Evolutionary conservation across 192 early-diverging fungal species (phyloP), one percentile per base, ranked within the genome.

Genomic region (Backusella liffmaniae): DNA sequence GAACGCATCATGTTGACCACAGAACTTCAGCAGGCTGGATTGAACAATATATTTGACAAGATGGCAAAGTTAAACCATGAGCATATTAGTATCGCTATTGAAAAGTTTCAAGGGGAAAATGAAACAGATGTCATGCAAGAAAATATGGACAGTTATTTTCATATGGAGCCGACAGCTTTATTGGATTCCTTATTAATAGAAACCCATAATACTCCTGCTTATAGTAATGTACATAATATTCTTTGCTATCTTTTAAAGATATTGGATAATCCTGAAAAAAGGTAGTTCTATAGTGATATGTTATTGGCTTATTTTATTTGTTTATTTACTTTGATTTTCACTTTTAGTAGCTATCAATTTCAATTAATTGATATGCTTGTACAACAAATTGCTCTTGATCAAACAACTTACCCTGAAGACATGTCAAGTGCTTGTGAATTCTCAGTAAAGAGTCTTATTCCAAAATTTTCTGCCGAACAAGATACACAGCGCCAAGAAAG

Each of bases 221-320:
- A 85, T 70, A 88, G 91, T 35, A 88, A 89, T 74, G 90, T 94
- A 74, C 59, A 92, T 62, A 91, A 89, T 4, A 87, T 92, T 7
- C 76, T 94, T 67, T 91, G 92, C 76, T 91, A 93, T 51, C 83
- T 94, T 76, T 76, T 92, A 49, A 80, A 92, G 10, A 87, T 94
- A 72, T 87, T 56, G n/a, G 67, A 66, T 56, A 73, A 79, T 42
- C 44, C 72, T 26, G 73, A 73, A 51, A 79, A 79, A 26, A 68
- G 77, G 77, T 78, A 75, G 39, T 56, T 56, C 21, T n/a, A 23
- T 56, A 21, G 1, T 13, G 21, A 29, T 10, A 29, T 62, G 4
- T 53, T 53, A 21, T 62, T 29, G 7, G 21, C 29, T 59, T 9
- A 12, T 59, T 59, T 59, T 59, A 26, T 12, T 26, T 59, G 21